These are phyloP conservation scores for Papiliotrema flavescens DNA, from an alignment of 1,284 basidiomycete species.

Conservation along the genomic window DNA sequence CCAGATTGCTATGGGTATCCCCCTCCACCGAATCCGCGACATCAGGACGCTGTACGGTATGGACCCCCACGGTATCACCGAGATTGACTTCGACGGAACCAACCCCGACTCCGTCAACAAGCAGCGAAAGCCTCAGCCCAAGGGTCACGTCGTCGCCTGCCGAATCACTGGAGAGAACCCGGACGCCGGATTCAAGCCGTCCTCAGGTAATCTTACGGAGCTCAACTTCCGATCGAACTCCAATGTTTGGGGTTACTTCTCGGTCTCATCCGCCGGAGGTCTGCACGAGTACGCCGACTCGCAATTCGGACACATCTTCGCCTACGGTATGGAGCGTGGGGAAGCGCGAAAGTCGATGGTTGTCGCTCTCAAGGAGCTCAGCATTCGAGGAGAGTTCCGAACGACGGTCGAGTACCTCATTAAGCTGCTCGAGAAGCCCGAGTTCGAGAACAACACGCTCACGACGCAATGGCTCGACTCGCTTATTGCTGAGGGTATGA, in stretches of 20 bases:
- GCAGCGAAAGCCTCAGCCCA: constrained; percentile 93
- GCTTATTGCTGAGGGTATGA: constrained; percentile 88
- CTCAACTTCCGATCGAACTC: constrained; percentile 99
- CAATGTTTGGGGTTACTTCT: constrained; percentile 99
- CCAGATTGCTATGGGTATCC: constrained; percentile 97
- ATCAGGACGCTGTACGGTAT: constrained; percentile 96
- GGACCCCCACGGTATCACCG: constrained; percentile 76
- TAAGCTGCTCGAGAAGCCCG: constrained; percentile 93
- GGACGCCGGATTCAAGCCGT: constrained; percentile 99
- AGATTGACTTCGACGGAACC: constrained; percentile 95
- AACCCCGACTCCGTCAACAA: constrained; percentile 80
- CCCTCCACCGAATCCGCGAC: constrained; percentile 90
- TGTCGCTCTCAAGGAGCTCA: constrained; percentile 95
- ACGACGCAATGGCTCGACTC: constrained; percentile 99
- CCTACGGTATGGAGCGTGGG: constrained; percentile 92
- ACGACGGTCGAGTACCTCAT: constrained; percentile 99
- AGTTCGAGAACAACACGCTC: constrained; percentile 95
- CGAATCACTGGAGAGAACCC: constrained; percentile 99
- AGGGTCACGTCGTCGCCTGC: constrained; percentile 98
- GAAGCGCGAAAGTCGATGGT: constrained; percentile 99
- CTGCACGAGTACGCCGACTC: constrained; percentile 98
- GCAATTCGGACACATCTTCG: constrained; percentile 98
- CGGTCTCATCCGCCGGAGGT: constrained; percentile 89
- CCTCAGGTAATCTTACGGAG: constrained; percentile 92
- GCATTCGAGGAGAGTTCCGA: constrained; percentile 97